phyloP scores from a whole-genome alignment of 73 alveolate species.

The Symbiodinium pilosum region DNA sequence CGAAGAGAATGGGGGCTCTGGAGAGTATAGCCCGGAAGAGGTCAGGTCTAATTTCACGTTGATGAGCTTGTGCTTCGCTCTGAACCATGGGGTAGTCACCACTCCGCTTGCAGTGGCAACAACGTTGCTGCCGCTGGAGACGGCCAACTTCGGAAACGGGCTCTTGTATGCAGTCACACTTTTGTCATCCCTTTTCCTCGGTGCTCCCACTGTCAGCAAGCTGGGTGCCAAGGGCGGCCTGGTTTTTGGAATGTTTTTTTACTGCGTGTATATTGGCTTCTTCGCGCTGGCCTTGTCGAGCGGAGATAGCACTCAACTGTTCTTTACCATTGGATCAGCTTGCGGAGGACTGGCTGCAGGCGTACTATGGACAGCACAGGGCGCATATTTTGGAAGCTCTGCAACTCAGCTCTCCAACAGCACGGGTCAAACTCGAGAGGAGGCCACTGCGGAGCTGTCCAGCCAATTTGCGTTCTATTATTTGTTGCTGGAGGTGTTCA shows the following conservation, averaged over 20 bases:
- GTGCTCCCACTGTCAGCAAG: slow-evolving; percentile 56
- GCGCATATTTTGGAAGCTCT: slow-evolving; percentile 42
- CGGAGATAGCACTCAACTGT: neutral
- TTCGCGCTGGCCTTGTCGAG: slow-evolving; percentile 30
- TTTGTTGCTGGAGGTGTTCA: slow-evolving; percentile 46
- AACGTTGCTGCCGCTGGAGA: slow-evolving; percentile 30
- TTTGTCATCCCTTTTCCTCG: slow-evolving; percentile 44
- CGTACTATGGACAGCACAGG: slow-evolving; percentile 86
- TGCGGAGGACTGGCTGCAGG: slow-evolving; percentile 92
- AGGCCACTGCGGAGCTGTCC: slow-evolving; percentile 69
- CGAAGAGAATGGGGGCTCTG: too few species aligned
- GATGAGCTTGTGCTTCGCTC: slow-evolving; percentile 38
- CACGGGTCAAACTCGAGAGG: slow-evolving; percentile 8
- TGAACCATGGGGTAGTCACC: slow-evolving; percentile 90
- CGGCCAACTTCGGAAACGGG: slow-evolving; percentile 61
- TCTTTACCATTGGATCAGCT: slow-evolving; percentile 70
- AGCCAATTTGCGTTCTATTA: slow-evolving; percentile 72
- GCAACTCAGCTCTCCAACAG: slow-evolving; percentile 23
- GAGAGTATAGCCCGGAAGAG: slow-evolving; percentile 21
- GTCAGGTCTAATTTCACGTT: slow-evolving; percentile 9
- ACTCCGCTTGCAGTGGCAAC: slow-evolving; percentile 83
- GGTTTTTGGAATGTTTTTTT: slow-evolving; percentile 56
- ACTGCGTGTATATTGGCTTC: slow-evolving; percentile 63
- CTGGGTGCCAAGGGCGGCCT: slow-evolving; percentile 77
- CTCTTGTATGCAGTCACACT: slow-evolving; percentile 43